Base-by-base conservation (phyloP, 371 early-diverging fungal species). In the Chytridiales sp. region DNA sequence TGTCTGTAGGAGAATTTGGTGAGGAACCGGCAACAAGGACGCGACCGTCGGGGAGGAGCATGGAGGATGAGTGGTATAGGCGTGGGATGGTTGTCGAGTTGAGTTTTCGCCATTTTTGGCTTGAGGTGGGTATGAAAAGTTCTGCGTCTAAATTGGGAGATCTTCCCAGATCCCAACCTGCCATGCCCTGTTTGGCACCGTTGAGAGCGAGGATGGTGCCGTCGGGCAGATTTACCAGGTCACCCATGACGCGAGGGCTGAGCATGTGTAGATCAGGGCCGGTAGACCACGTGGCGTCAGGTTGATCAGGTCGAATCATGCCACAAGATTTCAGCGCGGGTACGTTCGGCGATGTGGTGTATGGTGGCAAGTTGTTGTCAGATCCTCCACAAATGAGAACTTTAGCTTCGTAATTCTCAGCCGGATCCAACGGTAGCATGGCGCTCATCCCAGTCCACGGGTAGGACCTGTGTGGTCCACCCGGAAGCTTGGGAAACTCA, bases 1-100 rank as follows among this genome's bases (percentile, higher is more conserved):
- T 39, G 41, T 38, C 54, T 3, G 39, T 40, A 15, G 54, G 54
- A 13, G 15, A 22, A 49, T 81, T 77, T 1, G 79, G 78, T 43
- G 75, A 73, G 5, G 74, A 74, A 4, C 82, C 82, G 9, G 78
- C 63, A 4, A 80, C 68, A 32, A 78, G 64, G 26, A 82, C 71
- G 9, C 76, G 68, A 1, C 78, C 82, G 47, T 82, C 82, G 19
- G 87, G 85, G n/a, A 87, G 52, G 0, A 85, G 72, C 17, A 78
- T 61, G 0, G 86, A 84, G 0, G 81, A 81, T 0, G 87, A 86
- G 57, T 86, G 87, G 55, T 87, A 87, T 80, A 86, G 78, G 19
- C 87, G 72, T 0, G 85, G 79, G 68, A 86, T 81, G 52, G 81
- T 77, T 4, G 85, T 80, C 11, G 77, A 65, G 17, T 54, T 67